Evolutionary conservation across 306 rosid species (phyloP), one percentile per base, ranked within the genome.

Genomic region (Canavalia ensiformis): DNA sequence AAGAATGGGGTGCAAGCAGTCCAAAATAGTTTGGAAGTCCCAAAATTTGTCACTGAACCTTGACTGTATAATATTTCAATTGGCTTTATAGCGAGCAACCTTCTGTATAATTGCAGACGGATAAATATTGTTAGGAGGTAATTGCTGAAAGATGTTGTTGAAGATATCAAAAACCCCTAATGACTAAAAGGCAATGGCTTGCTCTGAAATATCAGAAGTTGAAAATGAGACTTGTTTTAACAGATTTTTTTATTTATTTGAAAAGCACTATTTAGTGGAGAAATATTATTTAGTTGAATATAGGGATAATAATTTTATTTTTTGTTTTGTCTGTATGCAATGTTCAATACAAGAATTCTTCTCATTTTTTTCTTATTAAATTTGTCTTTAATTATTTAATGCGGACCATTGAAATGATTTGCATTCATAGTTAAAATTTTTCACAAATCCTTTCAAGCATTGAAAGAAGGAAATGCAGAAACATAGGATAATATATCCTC

Each of bases 21-120:
- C 18, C 52, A 54, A 41, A 29, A 12, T 54, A 77, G 46, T 66
- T 54, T 44, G 44, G 35, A 8, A 41, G 51, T 54, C 8, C 34
- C 55, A 65, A 50, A 54, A 29, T 67, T 44, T 52, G 44, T 28
- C 8, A 1, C 60, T 30, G 6, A 78, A 7, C 45, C 67, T 60
- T 66, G 12, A 54, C 57, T 78, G 74, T 52, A 3, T 41, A 8
- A 10, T 31, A 66, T 64, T 13, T 52, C 39, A 52, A 50, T 45
- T 74, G 58, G 60, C 31, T 73, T 65, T 74, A 68, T 74, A n/a
- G 60, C 2, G 55, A 56, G 68, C 45, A 75, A 74, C 52, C 75
- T 54, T 37, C 64, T 12, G 63, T 67, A 28, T 11, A 74, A 74
- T 34, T 56, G 28, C 25, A 41, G 76, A 30, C 25, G 25, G 6